Evolutionary conservation across 768 basidiomycete genomes (phyloP), one percentile per base, ranked within the genome.

Genomic region (Collybia nuda): DNA sequence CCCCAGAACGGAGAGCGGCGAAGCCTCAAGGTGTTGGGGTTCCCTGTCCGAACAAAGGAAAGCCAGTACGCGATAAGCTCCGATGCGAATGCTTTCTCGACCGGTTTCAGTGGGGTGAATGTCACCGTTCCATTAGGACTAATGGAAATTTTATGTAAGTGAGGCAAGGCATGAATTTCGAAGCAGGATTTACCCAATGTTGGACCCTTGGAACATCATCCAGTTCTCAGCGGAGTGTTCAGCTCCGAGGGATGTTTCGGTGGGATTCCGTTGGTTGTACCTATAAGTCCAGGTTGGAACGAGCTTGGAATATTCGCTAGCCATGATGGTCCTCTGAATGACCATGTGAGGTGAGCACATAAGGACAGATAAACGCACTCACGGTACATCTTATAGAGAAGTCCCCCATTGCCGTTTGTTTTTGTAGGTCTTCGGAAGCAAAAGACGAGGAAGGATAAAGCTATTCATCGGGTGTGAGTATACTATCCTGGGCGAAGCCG

Each of bases 1-100:
- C 72, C 53, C 83, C 85, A 85, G 14, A 46, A 54, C 0, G 82
- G 83, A 1, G 82, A 80, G 28, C 73, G 66, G 0, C 68, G 55
- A 1, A 84, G 71, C 59, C 79, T 83, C 65, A 72, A 69, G 6
- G 74, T 74, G 62, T 83, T 85, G 0, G 81, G 82, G 59, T 84
- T 63, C 1, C 74, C 73, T 1, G 76, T 60, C 36, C 82, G 80
- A 17, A 85, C 82, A 54, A 86, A 85, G 2, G 82, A 86, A 5
- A 85, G 64, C 81, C 83, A 84, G 61, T 85, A 84, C 6, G 79
- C 82, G 39, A 82, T 82, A 26, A 83, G 67, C 61, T 86, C 86
- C 28, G 72, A 62, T 0, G 80, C 77, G 53, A 86, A 86, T 6
- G 77, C 74, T 1, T 54, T 59, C 55, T 84, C 76, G 7, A 70